Evolutionary conservation across 2,329 filamentous ascomycete species (phyloP).

Genomic region (Aspergillus persii): DNA sequence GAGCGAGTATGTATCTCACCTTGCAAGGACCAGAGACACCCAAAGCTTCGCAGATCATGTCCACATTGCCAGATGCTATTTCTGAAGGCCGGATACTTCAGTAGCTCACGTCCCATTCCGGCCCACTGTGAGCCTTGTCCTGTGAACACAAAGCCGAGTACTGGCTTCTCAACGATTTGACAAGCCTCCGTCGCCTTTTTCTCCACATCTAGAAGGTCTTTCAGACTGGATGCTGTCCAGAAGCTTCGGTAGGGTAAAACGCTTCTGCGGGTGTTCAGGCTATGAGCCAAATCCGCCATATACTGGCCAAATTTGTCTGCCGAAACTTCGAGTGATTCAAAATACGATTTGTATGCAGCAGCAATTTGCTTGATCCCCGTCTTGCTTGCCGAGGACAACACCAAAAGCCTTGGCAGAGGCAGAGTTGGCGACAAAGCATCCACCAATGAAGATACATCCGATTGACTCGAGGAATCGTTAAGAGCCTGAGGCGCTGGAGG

Average conservation of each 20-base stretch:
- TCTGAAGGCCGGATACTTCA: conserved; percentile 3
- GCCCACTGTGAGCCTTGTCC: conserved; percentile 40
- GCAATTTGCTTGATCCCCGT: neutral
- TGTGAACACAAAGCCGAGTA: conserved; percentile 38
- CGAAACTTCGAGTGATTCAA: neutral
- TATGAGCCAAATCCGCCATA: neutral
- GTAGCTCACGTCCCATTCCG: conserved; percentile 34
- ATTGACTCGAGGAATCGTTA: neutral
- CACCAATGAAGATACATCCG: neutral
- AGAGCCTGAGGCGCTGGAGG: neutral
- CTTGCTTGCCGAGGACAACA: neutral
- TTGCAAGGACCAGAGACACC: conserved; percentile 10
- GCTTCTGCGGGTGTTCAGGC: neutral
- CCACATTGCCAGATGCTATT: neutral
- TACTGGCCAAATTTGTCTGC: neutral
- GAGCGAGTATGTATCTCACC: neutral
- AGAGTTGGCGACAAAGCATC: neutral
- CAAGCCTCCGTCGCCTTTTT: neutral
- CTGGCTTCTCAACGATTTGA: neutral
- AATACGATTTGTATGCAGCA: neutral
- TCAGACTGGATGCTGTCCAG: neutral
- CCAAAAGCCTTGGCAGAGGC: neutral
- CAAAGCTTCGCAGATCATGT: conserved; percentile 20
- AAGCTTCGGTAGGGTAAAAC: neutral
- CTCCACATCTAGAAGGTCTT: neutral